phyloP scores from a whole-genome alignment of 306 rosid genomes.

The Sesbania bispinosa region DNA sequence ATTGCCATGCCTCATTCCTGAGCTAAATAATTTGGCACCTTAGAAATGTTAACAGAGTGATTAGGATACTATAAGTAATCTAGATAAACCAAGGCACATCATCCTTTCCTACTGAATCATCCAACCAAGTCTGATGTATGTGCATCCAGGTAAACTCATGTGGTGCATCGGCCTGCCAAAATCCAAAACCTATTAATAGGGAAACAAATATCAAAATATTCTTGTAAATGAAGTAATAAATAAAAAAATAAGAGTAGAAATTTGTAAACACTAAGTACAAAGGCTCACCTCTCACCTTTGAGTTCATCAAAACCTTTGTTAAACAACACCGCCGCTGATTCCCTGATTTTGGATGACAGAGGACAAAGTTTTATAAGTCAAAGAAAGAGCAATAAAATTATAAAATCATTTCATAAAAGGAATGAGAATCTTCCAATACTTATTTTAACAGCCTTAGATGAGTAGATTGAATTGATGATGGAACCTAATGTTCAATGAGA shows the following conservation, averaged over 20 bases:
- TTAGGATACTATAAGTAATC: constrained; percentile 12
- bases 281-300: constrained; percentile 56
- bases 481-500: background rate
- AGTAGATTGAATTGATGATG: background rate
- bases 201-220: background rate
- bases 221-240: background rate
- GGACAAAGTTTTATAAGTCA: background rate
- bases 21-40: background rate
- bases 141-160: constrained; percentile 56
- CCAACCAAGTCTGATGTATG: constrained; percentile 75
- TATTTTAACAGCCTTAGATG: background rate
- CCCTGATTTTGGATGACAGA: constrained; percentile 39
- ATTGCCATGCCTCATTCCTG: background rate
- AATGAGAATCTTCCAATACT: background rate
- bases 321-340: constrained; percentile 37
- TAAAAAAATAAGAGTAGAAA: background rate
- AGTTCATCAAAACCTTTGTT: constrained; percentile 64
- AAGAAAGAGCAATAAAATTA: background rate
- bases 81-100: constrained; percentile 45
- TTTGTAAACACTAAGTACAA: background rate
- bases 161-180: constrained; percentile 45
- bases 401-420: background rate
- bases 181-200: constrained; percentile 7
- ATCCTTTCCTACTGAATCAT: constrained; percentile 36
- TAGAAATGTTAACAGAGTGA: background rate